Base-by-base conservation (phyloP, 2,329 filamentous ascomycete species). In the Claviceps pusilla region DNA sequence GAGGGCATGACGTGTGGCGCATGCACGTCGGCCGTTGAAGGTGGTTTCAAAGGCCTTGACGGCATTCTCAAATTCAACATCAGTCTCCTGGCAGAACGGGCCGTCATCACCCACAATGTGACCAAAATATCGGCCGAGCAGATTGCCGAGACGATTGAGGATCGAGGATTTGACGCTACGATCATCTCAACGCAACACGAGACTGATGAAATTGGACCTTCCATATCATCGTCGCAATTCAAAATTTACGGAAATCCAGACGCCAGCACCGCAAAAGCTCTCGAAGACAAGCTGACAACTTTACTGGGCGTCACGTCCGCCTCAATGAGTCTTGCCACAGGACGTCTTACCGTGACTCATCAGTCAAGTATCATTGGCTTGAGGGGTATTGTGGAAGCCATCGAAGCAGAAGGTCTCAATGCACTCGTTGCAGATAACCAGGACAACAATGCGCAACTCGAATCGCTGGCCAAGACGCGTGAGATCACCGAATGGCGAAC, bases 1-100 rank as follows among this genome's bases (percentile, higher is more conserved):
- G 88, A 93, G 60, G 93, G 93, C 51, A 98, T 98, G 93, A 98
- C 93, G 1, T 97, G 93, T 65, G 91, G 91, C 28, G 89, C 93
- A 46, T 98, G 93, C 69, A 97, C 93, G 0, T 91, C 91, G 1
- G 89, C 91, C 6, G 83, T 97, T 1, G 87, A 96, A 64, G 78
- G 80, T 51, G 89, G 86, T 3, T 93, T 98, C 69, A 80, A 82
- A 60, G 80, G 78, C 58, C 70, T 91, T 2, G 81, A 86, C 10
- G 93, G 93, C 28, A 69, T 97, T 16, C 65, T 89, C 54, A 87
- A 89, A 59, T 95, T 97, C 74, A 95, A 95, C 65, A 94, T 98
- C 67, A 95, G 89, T 69, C 73, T 98, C 60, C 77, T 97, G 37
- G 94, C 93, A 4, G 93, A 97, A 68, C 83, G 91, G 57, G 91